Evolutionary conservation across 1,284 basidiomycete species (phyloP), one percentile per base, ranked within the genome.

Genomic region (Paramarasmius palmivorus): DNA sequence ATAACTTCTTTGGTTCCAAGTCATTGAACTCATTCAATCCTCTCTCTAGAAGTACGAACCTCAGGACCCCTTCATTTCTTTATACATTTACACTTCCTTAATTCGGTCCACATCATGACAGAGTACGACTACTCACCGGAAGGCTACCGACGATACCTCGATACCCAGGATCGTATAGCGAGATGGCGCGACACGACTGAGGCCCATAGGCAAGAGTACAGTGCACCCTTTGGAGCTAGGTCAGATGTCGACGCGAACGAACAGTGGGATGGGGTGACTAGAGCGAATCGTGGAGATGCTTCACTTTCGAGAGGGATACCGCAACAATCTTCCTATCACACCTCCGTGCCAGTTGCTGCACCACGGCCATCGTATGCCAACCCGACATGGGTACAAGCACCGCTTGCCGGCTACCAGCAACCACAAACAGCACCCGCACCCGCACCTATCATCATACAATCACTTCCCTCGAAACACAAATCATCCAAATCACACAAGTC

Each of bases 81-180:
- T n/a, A n/a, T n/a, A n/a, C n/a, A n/a, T n/a, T n/a, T n/a, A n/a
- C n/a, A n/a, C 39, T 40, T 40, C 2, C 39, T 40, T 12, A 17
- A 3, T 22, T 40, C 22, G 17, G n/a, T n/a, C n/a, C n/a, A 10
- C 34, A 34, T 35, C 38, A 57, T 57, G 56, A 54, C 56, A 10
- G 56, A 57, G 54, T 57, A 57, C 46, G 56, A 57, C 52, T 57
- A 57, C 45, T 54, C 52, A 19, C 56, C 56, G 42, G 56, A 50
- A 35, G 56, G 52, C 12, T 57, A 57, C 39, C 17, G 52, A 38
- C 56, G 53, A 22, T 49, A 54, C 52, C 49, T 57, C 36, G 56
- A 53, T 15, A 57, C 44, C 1, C 52, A 53, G 15, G 19, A 45
- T 20, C 52, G 56, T 17, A 53, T 57, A 35, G 35, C 56, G 3